These are phyloP conservation scores for Cutaneotrichosporon sp. DNA, from an alignment of 1,284 basidiomycete genomes.

Conservation along the genomic window DNA sequence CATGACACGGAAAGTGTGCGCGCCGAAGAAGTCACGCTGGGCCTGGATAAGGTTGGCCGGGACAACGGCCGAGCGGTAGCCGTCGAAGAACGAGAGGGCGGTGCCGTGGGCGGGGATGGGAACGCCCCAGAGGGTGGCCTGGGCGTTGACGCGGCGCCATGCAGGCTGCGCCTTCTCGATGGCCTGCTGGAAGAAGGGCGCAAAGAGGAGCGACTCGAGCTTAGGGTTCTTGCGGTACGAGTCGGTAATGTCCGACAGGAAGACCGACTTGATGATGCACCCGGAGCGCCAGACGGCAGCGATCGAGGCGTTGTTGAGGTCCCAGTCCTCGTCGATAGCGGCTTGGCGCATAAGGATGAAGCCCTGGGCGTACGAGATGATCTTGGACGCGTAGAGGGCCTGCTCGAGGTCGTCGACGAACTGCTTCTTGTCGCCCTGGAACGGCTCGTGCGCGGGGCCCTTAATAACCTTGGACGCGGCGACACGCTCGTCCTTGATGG, in stretches of 20 bases:
- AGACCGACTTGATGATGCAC: slow-evolving; percentile 97
- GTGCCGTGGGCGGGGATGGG: slow-evolving; percentile 95
- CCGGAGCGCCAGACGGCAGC: slow-evolving; percentile 99
- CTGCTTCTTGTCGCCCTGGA: slow-evolving; percentile 97
- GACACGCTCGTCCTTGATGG: slow-evolving; percentile 94
- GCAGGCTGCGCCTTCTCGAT: slow-evolving; percentile 94
- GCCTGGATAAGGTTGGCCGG: slow-evolving; percentile 94
- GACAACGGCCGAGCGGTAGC: slow-evolving; percentile 81
- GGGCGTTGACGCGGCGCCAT: slow-evolving; percentile 96
- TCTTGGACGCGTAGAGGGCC: slow-evolving; percentile 98
- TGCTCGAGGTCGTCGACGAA: slow-evolving; percentile 98
- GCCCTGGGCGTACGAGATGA: slow-evolving; percentile 98
- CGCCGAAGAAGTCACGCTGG: slow-evolving; percentile 64
- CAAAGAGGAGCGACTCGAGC: slow-evolving; percentile 91
- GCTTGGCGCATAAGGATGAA: slow-evolving; percentile 99
- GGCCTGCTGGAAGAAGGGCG: slow-evolving; percentile 97
- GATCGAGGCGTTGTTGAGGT: slow-evolving; percentile 79
- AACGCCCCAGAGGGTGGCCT: slow-evolving; percentile 96
- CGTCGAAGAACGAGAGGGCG: slow-evolving; percentile 98
- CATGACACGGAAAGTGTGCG: slow-evolving; percentile 90
- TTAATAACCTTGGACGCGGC: slow-evolving; percentile 87
- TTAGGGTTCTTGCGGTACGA: slow-evolving; percentile 85
- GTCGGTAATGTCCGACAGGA: slow-evolving; percentile 87
- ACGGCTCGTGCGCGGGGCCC: slow-evolving; percentile 85
- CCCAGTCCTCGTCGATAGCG: slow-evolving; percentile 79